Conservation (phyloP, 306 rosid species). For the Notholithocarpus densiflorus region DNA sequence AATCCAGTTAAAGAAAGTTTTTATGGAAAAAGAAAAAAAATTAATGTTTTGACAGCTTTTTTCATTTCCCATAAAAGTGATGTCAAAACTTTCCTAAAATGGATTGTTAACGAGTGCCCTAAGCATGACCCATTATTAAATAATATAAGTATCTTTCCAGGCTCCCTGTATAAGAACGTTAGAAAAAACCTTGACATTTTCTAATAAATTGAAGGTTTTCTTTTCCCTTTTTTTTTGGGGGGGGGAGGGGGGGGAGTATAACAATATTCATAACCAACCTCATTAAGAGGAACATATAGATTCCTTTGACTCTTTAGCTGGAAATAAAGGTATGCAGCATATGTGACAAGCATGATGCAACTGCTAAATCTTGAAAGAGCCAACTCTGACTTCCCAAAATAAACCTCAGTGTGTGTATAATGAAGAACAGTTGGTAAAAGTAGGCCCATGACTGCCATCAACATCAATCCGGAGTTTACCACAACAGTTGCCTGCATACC, state of each 20-base stretch:
- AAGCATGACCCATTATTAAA: too few species aligned
- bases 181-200: neutral
- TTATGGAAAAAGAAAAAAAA: too few species aligned
- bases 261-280: constrained; percentile 41
- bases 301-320: constrained; percentile 54
- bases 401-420: constrained; percentile 58
- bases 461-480: constrained; percentile 62
- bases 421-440: constrained; percentile 62
- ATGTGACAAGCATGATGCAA: constrained; percentile 65
- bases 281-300: constrained; percentile 45
- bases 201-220: too few species aligned
- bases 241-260: neutral
- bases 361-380: constrained; percentile 69
- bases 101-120: too few species aligned
- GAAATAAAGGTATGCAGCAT: constrained; percentile 69
- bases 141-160: too few species aligned
- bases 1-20: too few species aligned
- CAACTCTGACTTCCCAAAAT: constrained; percentile 60
- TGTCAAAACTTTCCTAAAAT: too few species aligned
- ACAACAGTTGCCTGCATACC: constrained; percentile 56
- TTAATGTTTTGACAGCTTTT: too few species aligned
- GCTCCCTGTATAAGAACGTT: too few species aligned
- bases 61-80: too few species aligned
- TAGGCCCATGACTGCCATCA: constrained; percentile 72
- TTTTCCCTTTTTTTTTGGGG: too few species aligned